Evolutionary conservation across 257 asterid genomes (phyloP), one percentile per base, ranked within the genome.

Genomic region (Salvia miltiorrhiza): DNA sequence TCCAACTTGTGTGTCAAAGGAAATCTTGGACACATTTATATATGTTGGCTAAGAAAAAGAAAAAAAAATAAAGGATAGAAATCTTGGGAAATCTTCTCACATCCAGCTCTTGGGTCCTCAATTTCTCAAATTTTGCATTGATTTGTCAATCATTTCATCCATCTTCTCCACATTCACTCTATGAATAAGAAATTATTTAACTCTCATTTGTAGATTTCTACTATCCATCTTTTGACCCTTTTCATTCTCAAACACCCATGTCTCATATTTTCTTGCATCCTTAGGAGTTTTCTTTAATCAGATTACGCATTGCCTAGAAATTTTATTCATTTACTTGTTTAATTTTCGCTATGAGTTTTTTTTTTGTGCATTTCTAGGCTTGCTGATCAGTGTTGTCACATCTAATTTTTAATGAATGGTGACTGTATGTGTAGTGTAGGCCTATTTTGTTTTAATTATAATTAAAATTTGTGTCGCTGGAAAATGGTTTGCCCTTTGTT

Each of bases 101-200:
- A n/a, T n/a, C n/a, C n/a, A n/a, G n/a, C n/a, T n/a, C n/a, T n/a
- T n/a, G n/a, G n/a, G n/a, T n/a, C n/a, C n/a, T n/a, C n/a, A n/a
- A n/a, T n/a, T 81, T 53, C 53, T 55, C 69, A 32, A 63, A 39
- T 53, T 77, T 68, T 69, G 59, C 61, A n/a, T n/a, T n/a, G n/a
- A n/a, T n/a, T n/a, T n/a, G n/a, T n/a, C n/a, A n/a, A n/a, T n/a
- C n/a, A n/a, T n/a, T n/a, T n/a, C n/a, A n/a, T n/a, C n/a, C n/a
- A n/a, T n/a, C n/a, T n/a, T n/a, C n/a, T n/a, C n/a, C n/a, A n/a
- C n/a, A n/a, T n/a, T n/a, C n/a, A n/a, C n/a, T n/a, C n/a, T n/a
- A 72, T 80, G 65, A 72, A 66, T 57, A 20, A 39, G 57, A 47
- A 69, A 28, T 54, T 72, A 20, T 62, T 52, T 41, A 68, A 71